A percentile compares a stretch with the other conserved stretches of the same genome.
Conservation (phyloP, 2,329 filamentous ascomycete species). For the Akanthomyces dipterigenus region DNA sequence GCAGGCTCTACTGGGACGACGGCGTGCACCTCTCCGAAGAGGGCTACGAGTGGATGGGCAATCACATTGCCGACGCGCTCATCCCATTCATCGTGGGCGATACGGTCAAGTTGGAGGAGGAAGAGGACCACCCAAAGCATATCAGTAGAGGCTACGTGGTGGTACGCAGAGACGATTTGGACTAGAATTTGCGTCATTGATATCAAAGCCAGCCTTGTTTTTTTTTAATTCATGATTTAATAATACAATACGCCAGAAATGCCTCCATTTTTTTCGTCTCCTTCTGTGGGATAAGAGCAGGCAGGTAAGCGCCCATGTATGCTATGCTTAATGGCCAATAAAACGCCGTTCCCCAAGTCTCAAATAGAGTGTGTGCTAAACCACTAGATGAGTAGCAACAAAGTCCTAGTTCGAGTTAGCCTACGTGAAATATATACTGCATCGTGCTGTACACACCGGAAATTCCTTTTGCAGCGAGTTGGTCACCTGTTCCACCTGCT, state of each 20-base stretch:
- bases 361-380: slow-evolving; percentile 18
- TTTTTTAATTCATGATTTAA: neutral
- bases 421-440: neutral
- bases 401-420: slow-evolving; percentile 38
- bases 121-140: slow-evolving; percentile 37
- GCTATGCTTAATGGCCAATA: slow-evolving; percentile 3
- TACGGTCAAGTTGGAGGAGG: slow-evolving; percentile 34
- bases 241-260: neutral
- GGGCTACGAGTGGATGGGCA: slow-evolving; percentile 58
- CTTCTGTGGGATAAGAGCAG: neutral
- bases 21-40: slow-evolving; percentile 49
- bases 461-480: slow-evolving; percentile 75
- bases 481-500: slow-evolving; percentile 83
- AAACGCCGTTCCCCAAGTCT: neutral
- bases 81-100: slow-evolving; percentile 34
- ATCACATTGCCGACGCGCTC: slow-evolving; percentile 46
- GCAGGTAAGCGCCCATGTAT: neutral
- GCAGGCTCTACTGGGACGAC: slow-evolving; percentile 52
- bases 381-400: slow-evolving; percentile 46
- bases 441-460: slow-evolving; percentile 43
- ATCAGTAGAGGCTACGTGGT: slow-evolving; percentile 49
- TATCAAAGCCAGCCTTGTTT: neutral
- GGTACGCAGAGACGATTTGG: slow-evolving; percentile 45
- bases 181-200: slow-evolving; percentile 26
- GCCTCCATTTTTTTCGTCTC: neutral